Evolutionary conservation across 352 stramenopile species (phyloP).

Genomic region (Peronospora tabacina): DNA sequence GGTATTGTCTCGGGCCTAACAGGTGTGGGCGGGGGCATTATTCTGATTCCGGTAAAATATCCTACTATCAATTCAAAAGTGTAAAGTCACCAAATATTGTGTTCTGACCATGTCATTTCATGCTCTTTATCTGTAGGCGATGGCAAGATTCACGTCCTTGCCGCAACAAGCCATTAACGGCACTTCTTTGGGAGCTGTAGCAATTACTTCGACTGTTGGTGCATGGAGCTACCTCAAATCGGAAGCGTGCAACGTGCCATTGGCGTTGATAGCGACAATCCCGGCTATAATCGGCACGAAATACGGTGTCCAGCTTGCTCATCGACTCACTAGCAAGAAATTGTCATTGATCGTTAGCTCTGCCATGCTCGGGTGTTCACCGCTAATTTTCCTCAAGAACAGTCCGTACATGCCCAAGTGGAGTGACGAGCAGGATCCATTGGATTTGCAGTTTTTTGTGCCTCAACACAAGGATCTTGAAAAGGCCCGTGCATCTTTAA

Average conservation of each 20-base stretch:
- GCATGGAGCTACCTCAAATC: conserved; percentile 65
- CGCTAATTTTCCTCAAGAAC: conserved; percentile 82
- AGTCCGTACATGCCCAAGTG: conserved; percentile 69
- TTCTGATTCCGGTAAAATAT: conserved; percentile 65
- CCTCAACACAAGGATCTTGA: conserved; percentile 29
- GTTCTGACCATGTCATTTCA: background rate
- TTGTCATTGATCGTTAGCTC: conserved; percentile 67
- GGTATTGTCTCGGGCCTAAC: conserved; percentile 73
- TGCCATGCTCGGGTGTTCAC: conserved; percentile 71
- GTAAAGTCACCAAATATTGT: background rate
- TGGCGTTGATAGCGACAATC: conserved; percentile 64
- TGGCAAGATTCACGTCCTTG: conserved; percentile 75
- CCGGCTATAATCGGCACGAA: conserved; percentile 69
- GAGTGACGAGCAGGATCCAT: conserved; percentile 36
- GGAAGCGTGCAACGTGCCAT: conserved; percentile 66
- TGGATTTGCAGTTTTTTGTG: conserved; percentile 79
- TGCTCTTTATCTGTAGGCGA: conserved; percentile 33
- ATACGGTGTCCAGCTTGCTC: conserved; percentile 69
- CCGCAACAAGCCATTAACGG: conserved; percentile 78
- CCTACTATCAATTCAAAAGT: background rate
- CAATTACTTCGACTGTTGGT: conserved; percentile 52
- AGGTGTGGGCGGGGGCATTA: conserved; percentile 70
- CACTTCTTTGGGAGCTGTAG: conserved; percentile 76
- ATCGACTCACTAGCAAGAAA: conserved; percentile 65
- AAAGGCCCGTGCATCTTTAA: conserved; percentile 6